These are phyloP conservation scores for Chalaropsis ovoidea DNA, from an alignment of 2,329 filamentous ascomycete species.

Conservation along the genomic window DNA sequence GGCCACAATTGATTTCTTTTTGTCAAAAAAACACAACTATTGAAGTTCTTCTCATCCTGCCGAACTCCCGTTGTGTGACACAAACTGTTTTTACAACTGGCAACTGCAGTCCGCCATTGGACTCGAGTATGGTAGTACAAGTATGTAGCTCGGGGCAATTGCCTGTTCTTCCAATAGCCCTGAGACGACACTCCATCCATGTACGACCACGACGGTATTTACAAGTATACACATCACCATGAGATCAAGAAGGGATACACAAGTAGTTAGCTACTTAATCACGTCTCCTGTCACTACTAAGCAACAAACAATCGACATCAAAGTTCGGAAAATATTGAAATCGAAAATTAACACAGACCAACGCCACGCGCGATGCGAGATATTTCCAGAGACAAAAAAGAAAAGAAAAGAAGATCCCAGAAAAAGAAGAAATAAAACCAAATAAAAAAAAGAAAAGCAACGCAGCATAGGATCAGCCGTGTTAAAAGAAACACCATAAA, in stretches of 20 bases:
- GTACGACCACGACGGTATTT: background rate
- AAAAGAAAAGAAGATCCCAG: constrained; percentile 1
- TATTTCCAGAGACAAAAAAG: constrained; percentile 17
- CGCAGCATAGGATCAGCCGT: background rate
- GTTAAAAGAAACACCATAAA: background rate
- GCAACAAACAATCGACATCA: background rate
- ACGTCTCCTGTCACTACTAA: background rate
- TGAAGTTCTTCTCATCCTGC: no score
- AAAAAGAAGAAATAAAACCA: background rate
- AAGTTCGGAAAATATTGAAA: background rate
- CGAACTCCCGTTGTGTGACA: background rate
- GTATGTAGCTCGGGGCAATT: background rate
- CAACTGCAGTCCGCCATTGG: background rate
- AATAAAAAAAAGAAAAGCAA: background rate
- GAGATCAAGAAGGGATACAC: no score
- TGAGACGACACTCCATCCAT: background rate
- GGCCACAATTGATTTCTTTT: background rate
- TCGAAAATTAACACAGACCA: background rate
- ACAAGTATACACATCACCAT: no score
- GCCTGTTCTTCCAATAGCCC: background rate
- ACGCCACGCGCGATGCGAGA: constrained; percentile 19
- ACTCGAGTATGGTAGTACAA: background rate
- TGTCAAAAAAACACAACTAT: no score
- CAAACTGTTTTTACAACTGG: background rate
- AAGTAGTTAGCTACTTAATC: no score